These are phyloP conservation scores for Aegilops longissima DNA, from an alignment of 176 grass and related monocot species.

Conservation along the genomic window DNA sequence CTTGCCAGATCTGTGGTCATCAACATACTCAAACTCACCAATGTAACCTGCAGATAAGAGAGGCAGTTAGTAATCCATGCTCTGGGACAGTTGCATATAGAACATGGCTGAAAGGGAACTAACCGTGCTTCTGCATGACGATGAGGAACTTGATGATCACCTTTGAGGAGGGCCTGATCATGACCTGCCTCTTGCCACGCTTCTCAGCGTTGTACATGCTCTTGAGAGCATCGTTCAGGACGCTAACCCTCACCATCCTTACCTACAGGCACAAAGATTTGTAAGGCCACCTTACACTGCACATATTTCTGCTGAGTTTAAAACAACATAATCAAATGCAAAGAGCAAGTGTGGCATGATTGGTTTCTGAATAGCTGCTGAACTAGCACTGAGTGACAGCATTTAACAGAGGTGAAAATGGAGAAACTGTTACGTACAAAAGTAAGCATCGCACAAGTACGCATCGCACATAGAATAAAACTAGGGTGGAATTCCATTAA, in stretches of 20 bases:
- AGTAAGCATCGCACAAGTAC: background rate
- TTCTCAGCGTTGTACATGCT: constrained; percentile 51
- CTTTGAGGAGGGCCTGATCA: constrained; percentile 44
- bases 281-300: background rate
- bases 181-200: constrained; percentile 46
- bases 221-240: constrained; percentile 47
- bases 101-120: background rate
- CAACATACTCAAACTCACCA: constrained; percentile 47
- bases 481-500: background rate
- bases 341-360: background rate
- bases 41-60: constrained; percentile 26
- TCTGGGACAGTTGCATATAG: background rate
- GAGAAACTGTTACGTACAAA: background rate
- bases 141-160: constrained; percentile 51
- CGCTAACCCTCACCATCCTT: constrained; percentile 48
- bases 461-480: background rate
- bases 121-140: constrained; percentile 53
- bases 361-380: background rate
- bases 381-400: background rate
- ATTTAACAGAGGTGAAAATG: background rate
- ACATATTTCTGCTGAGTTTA: background rate
- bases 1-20: constrained; percentile 48
- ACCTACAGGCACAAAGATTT: background rate
- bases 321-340: background rate
- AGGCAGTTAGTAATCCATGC: background rate